phyloP scores from a whole-genome alignment of 1,139 yeast species.

The Diutina mesorugosa region DNA sequence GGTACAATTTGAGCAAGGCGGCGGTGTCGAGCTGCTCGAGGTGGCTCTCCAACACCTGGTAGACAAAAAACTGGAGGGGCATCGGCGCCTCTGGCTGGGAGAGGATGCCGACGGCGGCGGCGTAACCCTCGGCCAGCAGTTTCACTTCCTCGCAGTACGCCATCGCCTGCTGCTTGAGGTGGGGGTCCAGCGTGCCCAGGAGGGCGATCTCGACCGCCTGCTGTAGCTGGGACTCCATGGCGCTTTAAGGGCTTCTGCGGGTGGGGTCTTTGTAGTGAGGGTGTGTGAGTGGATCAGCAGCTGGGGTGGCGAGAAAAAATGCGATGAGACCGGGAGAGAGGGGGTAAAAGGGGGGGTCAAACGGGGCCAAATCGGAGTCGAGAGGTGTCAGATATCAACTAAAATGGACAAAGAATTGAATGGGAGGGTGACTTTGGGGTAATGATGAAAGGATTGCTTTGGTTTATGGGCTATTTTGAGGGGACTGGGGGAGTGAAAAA shows the following conservation, averaged over 20 bases:
- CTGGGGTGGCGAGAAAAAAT: not conserved
- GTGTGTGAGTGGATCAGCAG: not conserved
- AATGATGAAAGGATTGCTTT: too few species aligned
- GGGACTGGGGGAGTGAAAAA: not conserved
- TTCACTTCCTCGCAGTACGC: constrained; percentile 69
- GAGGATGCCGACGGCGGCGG: constrained; percentile 57
- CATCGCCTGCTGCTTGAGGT: constrained; percentile 71
- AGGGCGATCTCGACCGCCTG: constrained; percentile 91
- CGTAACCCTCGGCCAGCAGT: constrained; percentile 68
- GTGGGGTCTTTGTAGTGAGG: not conserved
- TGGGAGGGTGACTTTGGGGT: too few species aligned
- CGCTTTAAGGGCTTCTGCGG: not conserved
- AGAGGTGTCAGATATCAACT: too few species aligned
- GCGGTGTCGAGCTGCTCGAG: constrained; percentile 35
- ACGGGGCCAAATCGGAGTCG: not conserved
- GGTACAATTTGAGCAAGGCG: constrained; percentile 33
- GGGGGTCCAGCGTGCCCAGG: constrained; percentile 59
- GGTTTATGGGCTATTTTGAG: too few species aligned
- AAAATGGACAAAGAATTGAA: too few species aligned
- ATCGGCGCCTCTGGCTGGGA: constrained; percentile 5
- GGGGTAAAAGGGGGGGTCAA: not conserved
- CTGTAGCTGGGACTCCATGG: constrained; percentile 76
- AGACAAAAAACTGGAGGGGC: constrained; percentile 55
- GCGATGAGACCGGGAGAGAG: not conserved
- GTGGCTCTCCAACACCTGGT: constrained; percentile 68